Evolutionary conservation across 1,284 basidiomycete genomes (phyloP).

Genomic region (Naganishia albida): DNA sequence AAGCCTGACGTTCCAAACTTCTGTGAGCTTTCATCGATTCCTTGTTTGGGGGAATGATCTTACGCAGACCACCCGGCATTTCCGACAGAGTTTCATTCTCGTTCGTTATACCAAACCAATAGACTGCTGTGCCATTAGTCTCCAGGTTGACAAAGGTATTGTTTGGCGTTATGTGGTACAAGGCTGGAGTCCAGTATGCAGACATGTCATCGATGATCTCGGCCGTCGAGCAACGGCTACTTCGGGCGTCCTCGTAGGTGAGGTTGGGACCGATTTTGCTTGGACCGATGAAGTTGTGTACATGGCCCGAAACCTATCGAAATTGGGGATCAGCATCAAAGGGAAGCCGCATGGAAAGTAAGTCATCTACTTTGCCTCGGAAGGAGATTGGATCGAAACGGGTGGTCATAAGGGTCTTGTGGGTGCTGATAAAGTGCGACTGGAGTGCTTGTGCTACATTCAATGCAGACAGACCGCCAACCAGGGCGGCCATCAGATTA

Average conservation of each 20-base stretch:
- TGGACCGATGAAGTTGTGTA: constrained; percentile 13
- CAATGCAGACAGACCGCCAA: not conserved
- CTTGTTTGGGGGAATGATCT: not conserved
- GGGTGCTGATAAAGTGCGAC: constrained; percentile 17
- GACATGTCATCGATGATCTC: constrained; percentile 41
- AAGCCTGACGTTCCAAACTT: not conserved
- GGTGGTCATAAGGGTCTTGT: constrained; percentile 19
- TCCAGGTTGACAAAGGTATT: constrained; percentile 6
- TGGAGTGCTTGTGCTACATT: not conserved
- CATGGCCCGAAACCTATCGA: constrained; percentile 11
- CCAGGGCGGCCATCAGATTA: not conserved
- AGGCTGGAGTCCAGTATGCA: constrained; percentile 39
- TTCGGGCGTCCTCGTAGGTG: constrained; percentile 19
- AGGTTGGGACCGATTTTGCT: constrained; percentile 18
- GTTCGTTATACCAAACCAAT: constrained; percentile 16
- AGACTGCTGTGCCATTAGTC: not conserved
- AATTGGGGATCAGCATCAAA: not conserved
- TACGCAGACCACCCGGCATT: constrained; percentile 14
- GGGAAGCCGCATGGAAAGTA: no score
- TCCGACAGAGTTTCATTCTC: constrained; percentile 15
- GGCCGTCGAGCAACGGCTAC: constrained; percentile 35
- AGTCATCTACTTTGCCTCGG: constrained; percentile 13
- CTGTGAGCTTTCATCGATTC: not conserved
- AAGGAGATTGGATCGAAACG: constrained; percentile 20
- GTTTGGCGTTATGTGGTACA: constrained; percentile 33